phyloP scores from a whole-genome alignment of 768 basidiomycete genomes.

The Lactifluus subvellereus region DNA sequence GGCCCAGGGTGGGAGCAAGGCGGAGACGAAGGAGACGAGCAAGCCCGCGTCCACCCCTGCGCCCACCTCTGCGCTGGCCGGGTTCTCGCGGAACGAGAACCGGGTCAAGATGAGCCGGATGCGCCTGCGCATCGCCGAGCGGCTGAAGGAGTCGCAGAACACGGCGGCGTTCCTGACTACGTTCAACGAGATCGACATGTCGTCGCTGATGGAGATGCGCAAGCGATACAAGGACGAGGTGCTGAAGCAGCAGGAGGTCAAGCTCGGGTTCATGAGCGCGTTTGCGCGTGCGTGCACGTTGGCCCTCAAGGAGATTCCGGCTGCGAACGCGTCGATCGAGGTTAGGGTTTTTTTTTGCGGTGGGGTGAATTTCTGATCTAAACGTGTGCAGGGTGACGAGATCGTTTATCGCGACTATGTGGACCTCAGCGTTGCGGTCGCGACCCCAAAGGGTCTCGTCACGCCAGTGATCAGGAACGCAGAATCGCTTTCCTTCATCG shows the following conservation, averaged over 20 bases:
- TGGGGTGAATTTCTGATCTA: neutral
- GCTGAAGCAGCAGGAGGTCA: constrained; percentile 88
- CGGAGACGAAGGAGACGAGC: constrained; percentile 34
- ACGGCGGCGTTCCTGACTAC: constrained; percentile 94
- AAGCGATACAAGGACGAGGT: constrained; percentile 89
- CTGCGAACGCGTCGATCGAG: constrained; percentile 92
- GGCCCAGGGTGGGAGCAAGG: constrained; percentile 33
- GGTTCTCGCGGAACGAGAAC: constrained; percentile 67
- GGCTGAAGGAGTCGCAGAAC: constrained; percentile 97
- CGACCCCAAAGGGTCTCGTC: constrained; percentile 95
- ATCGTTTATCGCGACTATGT: constrained; percentile 91
- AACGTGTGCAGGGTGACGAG: constrained; percentile 52
- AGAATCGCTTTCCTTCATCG: constrained; percentile 79
- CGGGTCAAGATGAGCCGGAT: constrained; percentile 99
- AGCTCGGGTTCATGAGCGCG: constrained; percentile 97
- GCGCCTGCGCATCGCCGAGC: constrained; percentile 94
- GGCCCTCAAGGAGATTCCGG: constrained; percentile 86
- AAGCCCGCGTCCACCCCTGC: constrained; percentile 28
- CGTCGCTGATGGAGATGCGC: constrained; percentile 84
- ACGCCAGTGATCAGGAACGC: constrained; percentile 93
- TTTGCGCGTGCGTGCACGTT: constrained; percentile 84
- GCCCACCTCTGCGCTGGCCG: constrained; percentile 34
- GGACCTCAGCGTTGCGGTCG: constrained; percentile 92
- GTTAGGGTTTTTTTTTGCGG: constrained; percentile 15
- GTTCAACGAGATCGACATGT: constrained; percentile 99